phyloP scores from a whole-genome alignment of 2,329 filamentous ascomycete species.

The Lachnellula arida region DNA sequence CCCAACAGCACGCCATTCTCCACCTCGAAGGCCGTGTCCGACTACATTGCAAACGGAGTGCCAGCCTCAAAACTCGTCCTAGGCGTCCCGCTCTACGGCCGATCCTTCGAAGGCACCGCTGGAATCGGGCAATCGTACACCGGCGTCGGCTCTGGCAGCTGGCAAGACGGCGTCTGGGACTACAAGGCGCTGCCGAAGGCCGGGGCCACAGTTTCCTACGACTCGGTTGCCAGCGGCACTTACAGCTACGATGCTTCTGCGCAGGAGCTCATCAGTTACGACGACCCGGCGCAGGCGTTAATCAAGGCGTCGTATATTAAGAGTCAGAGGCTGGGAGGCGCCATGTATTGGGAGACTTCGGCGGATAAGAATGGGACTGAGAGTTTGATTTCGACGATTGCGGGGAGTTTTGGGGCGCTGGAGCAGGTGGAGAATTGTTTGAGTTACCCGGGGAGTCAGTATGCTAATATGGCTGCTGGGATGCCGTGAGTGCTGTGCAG shows the following conservation, averaged over 20 bases:
- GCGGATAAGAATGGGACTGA: slow-evolving; percentile 56
- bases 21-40: slow-evolving; percentile 58
- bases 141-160: slow-evolving; percentile 63
- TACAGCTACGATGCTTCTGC: slow-evolving; percentile 63
- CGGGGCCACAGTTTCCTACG: slow-evolving; percentile 53
- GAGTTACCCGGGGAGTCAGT: slow-evolving; percentile 49
- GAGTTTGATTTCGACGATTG: slow-evolving; percentile 54
- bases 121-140: slow-evolving; percentile 61
- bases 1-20: slow-evolving; percentile 63
- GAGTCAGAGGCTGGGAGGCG: slow-evolving; percentile 60
- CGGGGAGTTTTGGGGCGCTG: slow-evolving; percentile 37
- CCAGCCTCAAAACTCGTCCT: slow-evolving; percentile 63
- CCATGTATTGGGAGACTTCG: slow-evolving; percentile 84
- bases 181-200: slow-evolving; percentile 69
- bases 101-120: slow-evolving; percentile 60
- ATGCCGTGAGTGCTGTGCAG: slow-evolving; percentile 23
- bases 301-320: slow-evolving; percentile 64
- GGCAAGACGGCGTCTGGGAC: slow-evolving; percentile 74
- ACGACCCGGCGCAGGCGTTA: slow-evolving; percentile 55
- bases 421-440: slow-evolving; percentile 47
- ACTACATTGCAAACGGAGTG: slow-evolving; percentile 61
- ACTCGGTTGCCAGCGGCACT: slow-evolving; percentile 54
- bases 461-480: slow-evolving; percentile 47
- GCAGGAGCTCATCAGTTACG: slow-evolving; percentile 66
- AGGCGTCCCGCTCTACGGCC: slow-evolving; percentile 78